Conservation (phyloP, 352 stramenopile genomes). For the Pythium rishiriense region DNA sequence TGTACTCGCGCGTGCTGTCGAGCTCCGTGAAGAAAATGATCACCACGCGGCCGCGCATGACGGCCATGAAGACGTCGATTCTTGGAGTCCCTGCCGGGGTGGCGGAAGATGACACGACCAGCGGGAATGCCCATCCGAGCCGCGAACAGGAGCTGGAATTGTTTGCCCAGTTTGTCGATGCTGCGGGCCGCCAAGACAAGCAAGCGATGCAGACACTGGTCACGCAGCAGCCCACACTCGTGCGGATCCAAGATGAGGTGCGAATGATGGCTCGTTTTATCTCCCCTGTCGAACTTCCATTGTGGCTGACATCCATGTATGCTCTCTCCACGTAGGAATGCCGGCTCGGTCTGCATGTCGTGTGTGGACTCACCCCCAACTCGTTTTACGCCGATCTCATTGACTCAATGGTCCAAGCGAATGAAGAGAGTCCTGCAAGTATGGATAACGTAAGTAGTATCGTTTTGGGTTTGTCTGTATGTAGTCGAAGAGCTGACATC, state of each 20-base stretch:
- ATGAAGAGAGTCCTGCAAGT: conserved; percentile 32
- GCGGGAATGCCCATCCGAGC: conserved; percentile 13
- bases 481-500: no score
- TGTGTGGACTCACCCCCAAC: conserved; percentile 48
- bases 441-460: conserved; percentile 41
- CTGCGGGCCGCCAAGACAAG: conserved; percentile 46
- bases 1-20: conserved; percentile 45
- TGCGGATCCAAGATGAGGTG: conserved; percentile 36
- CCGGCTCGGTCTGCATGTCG: conserved; percentile 48
- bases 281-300: neutral
- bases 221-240: conserved; percentile 32
- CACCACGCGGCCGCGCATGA: conserved; percentile 21
- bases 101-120: neutral
- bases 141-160: conserved; percentile 28
- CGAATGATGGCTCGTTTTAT: neutral
- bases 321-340: conserved; percentile 32
- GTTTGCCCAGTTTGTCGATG: conserved; percentile 31
- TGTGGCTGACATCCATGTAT: neutral
- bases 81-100: neutral
- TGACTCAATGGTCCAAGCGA: conserved; percentile 45
- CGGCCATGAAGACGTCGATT: conserved; percentile 11
- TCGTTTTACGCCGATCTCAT: conserved; percentile 61
- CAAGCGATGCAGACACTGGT: conserved; percentile 46
- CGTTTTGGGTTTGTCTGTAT: neutral
- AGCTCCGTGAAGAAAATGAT: conserved; percentile 69